Conservation (phyloP, 129 eudicot genomes). For the Lonicera japonica region DNA sequence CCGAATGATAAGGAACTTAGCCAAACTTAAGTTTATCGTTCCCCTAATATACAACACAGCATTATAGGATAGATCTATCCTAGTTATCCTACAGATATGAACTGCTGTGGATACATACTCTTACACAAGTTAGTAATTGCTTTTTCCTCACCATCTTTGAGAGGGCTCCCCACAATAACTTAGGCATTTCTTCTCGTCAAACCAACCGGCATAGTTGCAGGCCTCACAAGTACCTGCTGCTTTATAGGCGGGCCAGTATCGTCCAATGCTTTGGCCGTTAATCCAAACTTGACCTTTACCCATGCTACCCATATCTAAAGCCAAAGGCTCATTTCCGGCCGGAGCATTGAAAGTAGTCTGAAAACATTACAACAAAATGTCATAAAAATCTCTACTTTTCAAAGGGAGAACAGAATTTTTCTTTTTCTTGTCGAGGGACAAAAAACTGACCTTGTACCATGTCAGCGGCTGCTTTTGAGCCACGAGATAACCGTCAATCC, state of each 20-base stretch:
- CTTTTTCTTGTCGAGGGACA: neutral
- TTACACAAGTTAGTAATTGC: neutral
- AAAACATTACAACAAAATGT: slow-evolving; percentile 13
- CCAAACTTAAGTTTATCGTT: too few species aligned
- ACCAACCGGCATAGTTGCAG: slow-evolving; percentile 85
- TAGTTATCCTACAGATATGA: too few species aligned
- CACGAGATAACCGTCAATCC: slow-evolving; percentile 65
- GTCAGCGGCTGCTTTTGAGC: slow-evolving; percentile 73
- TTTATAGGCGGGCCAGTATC: slow-evolving; percentile 91
- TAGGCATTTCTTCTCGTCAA: slow-evolving; percentile 78
- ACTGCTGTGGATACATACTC: too few species aligned
- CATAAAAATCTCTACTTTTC: neutral
- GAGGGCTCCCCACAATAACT: slow-evolving; percentile 91
- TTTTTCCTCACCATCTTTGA: slow-evolving; percentile 73
- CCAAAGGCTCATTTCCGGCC: slow-evolving; percentile 75
- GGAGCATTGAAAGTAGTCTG: slow-evolving; percentile 87
- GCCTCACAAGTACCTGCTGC: slow-evolving; percentile 67
- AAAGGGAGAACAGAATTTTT: neutral
- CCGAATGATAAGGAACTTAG: too few species aligned
- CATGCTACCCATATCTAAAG: slow-evolving; percentile 92
- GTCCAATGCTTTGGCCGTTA: slow-evolving; percentile 92
- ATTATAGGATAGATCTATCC: too few species aligned
- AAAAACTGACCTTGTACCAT: slow-evolving; percentile 73
- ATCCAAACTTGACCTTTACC: slow-evolving; percentile 98
- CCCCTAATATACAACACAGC: too few species aligned